phyloP scores from a whole-genome alignment of 805 yeast genomes.

The Wickerhamiella domercqiae region DNA sequence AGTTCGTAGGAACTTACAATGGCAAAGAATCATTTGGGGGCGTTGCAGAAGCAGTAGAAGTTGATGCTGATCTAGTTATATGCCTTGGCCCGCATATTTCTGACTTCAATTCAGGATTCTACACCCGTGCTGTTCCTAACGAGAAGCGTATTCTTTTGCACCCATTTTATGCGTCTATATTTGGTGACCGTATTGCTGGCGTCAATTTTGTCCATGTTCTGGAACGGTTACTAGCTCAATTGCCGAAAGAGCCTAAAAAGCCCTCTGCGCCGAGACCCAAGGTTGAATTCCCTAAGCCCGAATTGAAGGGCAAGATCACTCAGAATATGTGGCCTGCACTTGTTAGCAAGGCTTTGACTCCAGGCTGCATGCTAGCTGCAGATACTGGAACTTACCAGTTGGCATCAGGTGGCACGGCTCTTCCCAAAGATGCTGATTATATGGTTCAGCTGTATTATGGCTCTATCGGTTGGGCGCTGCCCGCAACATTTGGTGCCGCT shows the following conservation, averaged over 20 bases:
- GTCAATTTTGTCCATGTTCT: conserved; percentile 39
- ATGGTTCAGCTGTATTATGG: conserved; percentile 59
- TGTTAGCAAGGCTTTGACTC: conserved; percentile 32
- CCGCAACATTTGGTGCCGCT: conserved; percentile 71
- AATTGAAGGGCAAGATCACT: conserved; percentile 22
- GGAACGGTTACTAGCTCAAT: conserved; percentile 25
- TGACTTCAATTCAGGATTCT: conserved; percentile 58
- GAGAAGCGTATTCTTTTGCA: conserved; percentile 35
- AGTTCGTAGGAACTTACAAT: conserved; percentile 57
- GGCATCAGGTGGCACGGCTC: conserved; percentile 49
- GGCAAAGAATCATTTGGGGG: conserved; percentile 42
- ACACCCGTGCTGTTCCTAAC: conserved; percentile 33
- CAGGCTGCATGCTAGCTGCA: conserved; percentile 55
- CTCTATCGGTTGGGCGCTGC: conserved; percentile 80
- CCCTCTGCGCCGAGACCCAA: conserved; percentile 16
- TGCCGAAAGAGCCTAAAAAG: conserved; percentile 23
- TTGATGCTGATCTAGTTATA: conserved; percentile 48
- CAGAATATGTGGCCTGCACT: conserved; percentile 25
- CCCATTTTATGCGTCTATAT: conserved; percentile 38
- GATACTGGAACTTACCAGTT: conserved; percentile 80
- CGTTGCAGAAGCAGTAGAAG: conserved; percentile 33
- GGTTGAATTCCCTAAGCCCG: conserved; percentile 16
- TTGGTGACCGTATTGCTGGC: conserved; percentile 27
- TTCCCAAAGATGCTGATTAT: conserved; percentile 37
- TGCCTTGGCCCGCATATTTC: conserved; percentile 53